Conservation (phyloP, 352 stramenopile species). For the Globisporangium emineosum region DNA sequence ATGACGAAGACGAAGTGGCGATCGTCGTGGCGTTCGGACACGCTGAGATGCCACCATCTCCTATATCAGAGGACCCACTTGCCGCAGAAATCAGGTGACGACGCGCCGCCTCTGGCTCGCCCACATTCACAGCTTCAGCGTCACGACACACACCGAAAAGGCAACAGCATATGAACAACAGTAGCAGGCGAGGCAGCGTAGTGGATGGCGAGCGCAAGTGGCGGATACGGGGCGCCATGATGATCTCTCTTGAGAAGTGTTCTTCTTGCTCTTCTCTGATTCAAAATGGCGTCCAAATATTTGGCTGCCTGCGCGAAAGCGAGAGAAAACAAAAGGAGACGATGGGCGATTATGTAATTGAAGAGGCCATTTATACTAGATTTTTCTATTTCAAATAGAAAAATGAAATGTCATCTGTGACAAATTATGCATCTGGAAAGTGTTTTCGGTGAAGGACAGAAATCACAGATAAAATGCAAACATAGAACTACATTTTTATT, state of each 20-base stretch:
- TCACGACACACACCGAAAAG: not conserved
- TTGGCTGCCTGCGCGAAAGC: not conserved
- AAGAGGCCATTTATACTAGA: not conserved
- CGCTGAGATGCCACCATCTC: not conserved
- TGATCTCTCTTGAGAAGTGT: not conserved
- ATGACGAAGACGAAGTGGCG: not conserved
- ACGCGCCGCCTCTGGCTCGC: conserved; percentile 4
- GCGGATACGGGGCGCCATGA: not conserved
- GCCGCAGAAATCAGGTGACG: conserved; percentile 12
- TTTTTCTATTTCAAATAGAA: not conserved
- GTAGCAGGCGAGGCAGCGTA: not conserved
- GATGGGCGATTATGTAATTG: not conserved
- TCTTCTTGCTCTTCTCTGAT: not conserved
- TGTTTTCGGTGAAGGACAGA: not conserved
- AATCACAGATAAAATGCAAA: not conserved
- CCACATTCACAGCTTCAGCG: conserved; percentile 13
- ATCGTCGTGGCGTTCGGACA: conserved; percentile 19
- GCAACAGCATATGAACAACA: not conserved
- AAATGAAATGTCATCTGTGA: not conserved
- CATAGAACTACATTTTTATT: no score
- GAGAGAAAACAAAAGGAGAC: not conserved
- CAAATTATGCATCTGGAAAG: not conserved
- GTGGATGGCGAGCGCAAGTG: not conserved
- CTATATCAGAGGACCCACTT: conserved; percentile 2
- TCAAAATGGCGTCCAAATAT: not conserved